Conservation (phyloP, 257 asterid species). For the Vinca minor region DNA sequence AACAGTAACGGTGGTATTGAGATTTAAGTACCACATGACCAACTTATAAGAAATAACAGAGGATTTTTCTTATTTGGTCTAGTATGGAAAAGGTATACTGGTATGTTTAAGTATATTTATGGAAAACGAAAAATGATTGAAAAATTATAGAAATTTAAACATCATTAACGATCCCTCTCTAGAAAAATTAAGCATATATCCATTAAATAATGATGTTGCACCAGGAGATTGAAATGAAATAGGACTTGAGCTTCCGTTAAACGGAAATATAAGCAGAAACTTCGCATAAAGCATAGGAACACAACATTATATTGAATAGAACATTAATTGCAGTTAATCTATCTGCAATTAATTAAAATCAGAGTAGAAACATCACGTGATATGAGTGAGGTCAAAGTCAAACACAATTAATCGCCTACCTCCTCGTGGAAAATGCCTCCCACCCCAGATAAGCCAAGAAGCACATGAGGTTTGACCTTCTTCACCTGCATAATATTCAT, state of each 20-base stretch:
- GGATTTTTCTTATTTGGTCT: neutral
- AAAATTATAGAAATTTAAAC: neutral
- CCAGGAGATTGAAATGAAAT: neutral
- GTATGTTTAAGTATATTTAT: neutral
- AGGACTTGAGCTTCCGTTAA: neutral
- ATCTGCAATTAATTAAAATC: neutral
- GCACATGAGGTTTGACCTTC: slow-evolving; percentile 93
- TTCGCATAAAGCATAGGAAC: neutral
- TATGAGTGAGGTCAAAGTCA: neutral
- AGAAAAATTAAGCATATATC: neutral
- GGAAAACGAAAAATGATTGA: neutral
- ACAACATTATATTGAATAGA: neutral
- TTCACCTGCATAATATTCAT: slow-evolving; percentile 69
- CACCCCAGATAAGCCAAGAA: slow-evolving; percentile 98
- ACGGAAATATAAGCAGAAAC: neutral
- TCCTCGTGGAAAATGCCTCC: slow-evolving; percentile 86
- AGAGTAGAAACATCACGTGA: neutral
- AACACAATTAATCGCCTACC: slow-evolving; percentile 31
- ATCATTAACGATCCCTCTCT: neutral
- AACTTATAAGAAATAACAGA: neutral
- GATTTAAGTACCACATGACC: neutral
- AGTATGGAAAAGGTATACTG: neutral
- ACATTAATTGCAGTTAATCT: neutral
- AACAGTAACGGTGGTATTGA: neutral
- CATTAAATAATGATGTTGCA: neutral